Evolutionary conservation across 371 early-diverging fungal species (phyloP).

Genomic region (Apophysomyces trapeziformis): DNA sequence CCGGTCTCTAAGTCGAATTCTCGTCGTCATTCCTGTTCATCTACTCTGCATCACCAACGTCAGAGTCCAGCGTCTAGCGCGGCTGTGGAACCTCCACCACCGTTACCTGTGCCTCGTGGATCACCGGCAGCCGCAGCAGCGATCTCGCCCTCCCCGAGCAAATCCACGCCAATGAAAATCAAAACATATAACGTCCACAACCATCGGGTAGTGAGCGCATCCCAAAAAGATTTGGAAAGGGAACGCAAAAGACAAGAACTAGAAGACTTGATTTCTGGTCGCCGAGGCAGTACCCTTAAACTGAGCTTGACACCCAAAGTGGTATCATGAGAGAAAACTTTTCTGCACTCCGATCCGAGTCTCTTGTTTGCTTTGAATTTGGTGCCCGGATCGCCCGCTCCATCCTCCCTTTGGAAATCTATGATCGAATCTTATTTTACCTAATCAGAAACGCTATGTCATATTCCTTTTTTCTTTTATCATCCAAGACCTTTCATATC

Average conservation of each 20-base stretch:
- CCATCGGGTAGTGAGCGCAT: slow-evolving; percentile 6
- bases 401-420: not conserved
- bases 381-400: not conserved
- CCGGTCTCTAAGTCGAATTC: slow-evolving; percentile 7
- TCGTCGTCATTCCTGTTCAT: slow-evolving; percentile 9
- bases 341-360: slow-evolving; percentile 8
- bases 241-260: slow-evolving; percentile 39
- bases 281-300: slow-evolving; percentile 51
- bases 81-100: slow-evolving; percentile 1
- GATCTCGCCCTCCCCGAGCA: slow-evolving; percentile 16
- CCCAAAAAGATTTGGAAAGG: slow-evolving; percentile 31
- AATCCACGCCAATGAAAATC: slow-evolving; percentile 22
- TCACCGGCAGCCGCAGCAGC: slow-evolving; percentile 22
- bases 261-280: slow-evolving; percentile 48
- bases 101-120: slow-evolving; percentile 12
- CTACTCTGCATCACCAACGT: slow-evolving; percentile 3
- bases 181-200: slow-evolving; percentile 24
- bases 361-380: not conserved
- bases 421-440: not conserved
- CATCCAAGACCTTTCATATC: not conserved
- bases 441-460: slow-evolving; percentile 5
- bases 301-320: slow-evolving; percentile 50
- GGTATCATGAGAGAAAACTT: slow-evolving; percentile 13
- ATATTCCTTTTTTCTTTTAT: not conserved
- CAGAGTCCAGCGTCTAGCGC: not conserved